phyloP scores from a whole-genome alignment of 2,329 filamentous ascomycete genomes.

The Venturia effusa region DNA sequence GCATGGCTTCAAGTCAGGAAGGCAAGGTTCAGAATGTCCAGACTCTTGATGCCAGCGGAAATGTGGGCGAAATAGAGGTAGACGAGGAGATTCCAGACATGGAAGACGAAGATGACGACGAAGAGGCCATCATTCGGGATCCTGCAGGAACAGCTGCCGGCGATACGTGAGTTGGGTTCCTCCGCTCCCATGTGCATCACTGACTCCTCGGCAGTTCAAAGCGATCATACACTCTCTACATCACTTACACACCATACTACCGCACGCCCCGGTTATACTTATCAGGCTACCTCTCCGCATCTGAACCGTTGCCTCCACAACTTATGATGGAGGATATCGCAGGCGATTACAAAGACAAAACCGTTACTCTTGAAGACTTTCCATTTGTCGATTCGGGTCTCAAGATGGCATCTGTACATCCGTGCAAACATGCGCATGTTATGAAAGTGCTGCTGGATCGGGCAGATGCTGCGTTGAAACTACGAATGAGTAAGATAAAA shows the following conservation, averaged over 20 bases:
- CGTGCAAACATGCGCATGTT: conserved; percentile 92
- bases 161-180: conserved; percentile 39
- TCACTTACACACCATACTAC: conserved; percentile 95
- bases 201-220: conserved; percentile 47
- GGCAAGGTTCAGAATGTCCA: conserved; percentile 70
- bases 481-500: conserved; percentile 72
- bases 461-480: conserved; percentile 83
- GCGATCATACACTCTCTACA: conserved; percentile 96
- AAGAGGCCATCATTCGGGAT: conserved; percentile 90
- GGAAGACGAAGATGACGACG: conserved; percentile 91
- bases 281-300: conserved; percentile 72
- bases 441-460: conserved; percentile 97
- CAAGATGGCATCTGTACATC: conserved; percentile 95
- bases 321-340: conserved; percentile 96
- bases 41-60: conserved; percentile 81
- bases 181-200: conserved; percentile 6
- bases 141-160: conserved; percentile 39
- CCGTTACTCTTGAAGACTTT: conserved; percentile 94
- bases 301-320: conserved; percentile 69
- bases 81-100: conserved; percentile 90
- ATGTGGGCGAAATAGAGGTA: conserved; percentile 64
- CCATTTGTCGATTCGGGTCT: conserved; percentile 84
- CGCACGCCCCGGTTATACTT: conserved; percentile 91
- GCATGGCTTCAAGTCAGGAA: conserved; percentile 62
- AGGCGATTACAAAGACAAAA: conserved; percentile 96